Evolutionary conservation across 192 early-diverging fungal species (phyloP).

Genomic region (Thamnidium elegans): DNA sequence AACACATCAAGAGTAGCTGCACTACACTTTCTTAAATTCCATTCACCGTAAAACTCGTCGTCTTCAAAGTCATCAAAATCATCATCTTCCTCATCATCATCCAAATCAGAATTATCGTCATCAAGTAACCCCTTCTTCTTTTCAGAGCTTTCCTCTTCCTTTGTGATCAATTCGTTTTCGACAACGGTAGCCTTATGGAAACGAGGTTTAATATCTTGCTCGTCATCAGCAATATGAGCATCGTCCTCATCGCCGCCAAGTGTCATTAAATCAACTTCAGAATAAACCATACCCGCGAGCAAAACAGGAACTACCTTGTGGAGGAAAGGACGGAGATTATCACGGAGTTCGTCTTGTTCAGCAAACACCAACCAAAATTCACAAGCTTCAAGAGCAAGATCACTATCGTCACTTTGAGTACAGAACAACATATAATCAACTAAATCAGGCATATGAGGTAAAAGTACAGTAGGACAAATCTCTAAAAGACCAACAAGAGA

Average conservation of each 20-base stretch:
- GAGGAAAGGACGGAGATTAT: constrained; percentile 65
- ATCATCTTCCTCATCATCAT: constrained; percentile 81
- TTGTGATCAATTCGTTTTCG: constrained; percentile 42
- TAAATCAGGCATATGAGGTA: constrained; percentile 84
- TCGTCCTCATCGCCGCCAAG: constrained; percentile 83
- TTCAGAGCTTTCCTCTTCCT: constrained; percentile 9
- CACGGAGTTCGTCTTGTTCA: constrained; percentile 83
- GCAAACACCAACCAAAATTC: constrained; percentile 99
- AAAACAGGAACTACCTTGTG: constrained; percentile 86
- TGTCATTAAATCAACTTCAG: constrained; percentile 82
- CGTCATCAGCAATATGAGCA: constrained; percentile 80
- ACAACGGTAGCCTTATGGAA: constrained; percentile 84
- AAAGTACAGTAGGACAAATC: constrained; percentile 76
- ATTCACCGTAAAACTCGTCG: constrained; percentile 84
- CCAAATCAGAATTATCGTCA: constrained; percentile 37
- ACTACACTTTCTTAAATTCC: constrained; percentile 98
- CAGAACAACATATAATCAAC: constrained; percentile 95
- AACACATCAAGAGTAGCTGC: constrained; percentile 95
- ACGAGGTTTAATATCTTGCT: constrained; percentile 93
- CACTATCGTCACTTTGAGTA: constrained; percentile 81
- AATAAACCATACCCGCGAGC: constrained; percentile 95
- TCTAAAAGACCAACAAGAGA: constrained; percentile 90
- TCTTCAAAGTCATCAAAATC: constrained; percentile 83
- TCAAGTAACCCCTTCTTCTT: constrained; percentile 4
- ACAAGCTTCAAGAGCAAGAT: constrained; percentile 95